Base-by-base conservation (phyloP, 1,284 basidiomycete species). In the Sporisorium sorghi region DNA sequence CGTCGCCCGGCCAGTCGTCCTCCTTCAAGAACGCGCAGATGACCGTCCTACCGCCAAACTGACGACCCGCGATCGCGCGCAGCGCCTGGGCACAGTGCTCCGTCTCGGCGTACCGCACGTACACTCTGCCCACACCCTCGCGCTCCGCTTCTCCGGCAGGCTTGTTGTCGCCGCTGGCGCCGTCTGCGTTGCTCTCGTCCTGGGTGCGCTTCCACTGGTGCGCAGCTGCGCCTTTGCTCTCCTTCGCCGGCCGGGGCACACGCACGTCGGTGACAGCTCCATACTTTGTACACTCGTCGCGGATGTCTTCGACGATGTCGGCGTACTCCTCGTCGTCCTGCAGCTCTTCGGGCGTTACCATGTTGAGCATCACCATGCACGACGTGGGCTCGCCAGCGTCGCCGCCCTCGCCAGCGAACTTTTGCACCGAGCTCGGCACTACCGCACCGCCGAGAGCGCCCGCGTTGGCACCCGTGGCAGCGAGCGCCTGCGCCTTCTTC, bases 311-410 rank as follows among this genome's bases (percentile, higher is more conserved):
- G 72, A 93, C 90, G 60, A 99, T 90, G 78, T 99, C 96, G 19
- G 89, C 89, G 83, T 97, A 99, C 82, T 99, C 96, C 69, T 91
- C 87, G 84, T 98, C 96, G 82, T 95, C 91, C 26, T 89, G 86
- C 58, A 99, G 89, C 84, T 99, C 96, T 60, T 99, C 96, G 3
- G 93, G 86, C 0, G 93, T 93, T 72, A 99, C 94, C 97, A 99
- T 99, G 88, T 99, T 99, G 82, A 99, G 88, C 91, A 99, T 92
- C 82, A 97, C 91, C 83, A 99, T 89, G 83, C 96, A 94, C 44
- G 92, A 90, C 15, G 88, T 87, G 8, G 86, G 86, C 50, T 83
- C 77, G 50, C 68, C 72, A 24, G 70, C 67, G 44, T 78, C 71
- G 14, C 73, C 75, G 17, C 75, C 74, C 19, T 61, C 80, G n/a